Evolutionary conservation across 2,329 filamentous ascomycete genomes (phyloP).

Genomic region (Didymosphaeria variabile): DNA sequence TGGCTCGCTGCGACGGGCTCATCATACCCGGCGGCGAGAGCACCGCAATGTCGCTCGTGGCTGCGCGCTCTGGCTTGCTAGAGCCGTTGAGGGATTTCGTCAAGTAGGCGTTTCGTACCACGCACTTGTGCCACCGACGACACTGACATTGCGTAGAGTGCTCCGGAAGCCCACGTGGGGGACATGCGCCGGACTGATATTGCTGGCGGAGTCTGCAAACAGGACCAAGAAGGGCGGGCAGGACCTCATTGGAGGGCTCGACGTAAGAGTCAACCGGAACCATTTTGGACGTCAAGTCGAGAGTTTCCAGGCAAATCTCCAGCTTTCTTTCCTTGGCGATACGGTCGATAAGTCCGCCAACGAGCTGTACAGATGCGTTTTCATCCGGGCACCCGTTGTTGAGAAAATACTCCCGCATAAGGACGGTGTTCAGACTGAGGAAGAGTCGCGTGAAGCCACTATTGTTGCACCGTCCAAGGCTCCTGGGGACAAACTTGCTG

Average conservation of each 20-base stretch:
- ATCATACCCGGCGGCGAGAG: slow-evolving; percentile 95
- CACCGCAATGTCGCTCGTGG: slow-evolving; percentile 90
- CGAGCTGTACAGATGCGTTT: slow-evolving; percentile 79
- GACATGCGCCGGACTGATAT: slow-evolving; percentile 92
- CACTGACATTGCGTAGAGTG: slow-evolving; percentile 60
- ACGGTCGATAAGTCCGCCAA: slow-evolving; percentile 39
- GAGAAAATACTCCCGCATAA: slow-evolving; percentile 74
- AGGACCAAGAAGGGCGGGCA: slow-evolving; percentile 90
- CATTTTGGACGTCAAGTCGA: slow-evolving; percentile 95
- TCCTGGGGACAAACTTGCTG: slow-evolving; percentile 56
- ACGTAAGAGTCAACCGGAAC: slow-evolving; percentile 90
- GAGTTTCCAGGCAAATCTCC: slow-evolving; percentile 81
- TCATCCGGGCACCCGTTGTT: slow-evolving; percentile 93
- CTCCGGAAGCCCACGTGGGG: slow-evolving; percentile 88
- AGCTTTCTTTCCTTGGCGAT: slow-evolving; percentile 72
- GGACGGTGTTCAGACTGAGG: slow-evolving; percentile 61
- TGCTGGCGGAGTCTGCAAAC: slow-evolving; percentile 88
- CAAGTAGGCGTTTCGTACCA: slow-evolving; percentile 68
- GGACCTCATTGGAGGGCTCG: slow-evolving; percentile 89
- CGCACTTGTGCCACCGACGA: slow-evolving; percentile 18
- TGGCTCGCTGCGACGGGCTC: slow-evolving; percentile 79
- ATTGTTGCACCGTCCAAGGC: slow-evolving; percentile 66
- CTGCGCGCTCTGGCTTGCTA: slow-evolving; percentile 79
- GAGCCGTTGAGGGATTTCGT: slow-evolving; percentile 90
- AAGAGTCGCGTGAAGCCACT: slow-evolving; percentile 59